Base-by-base conservation (phyloP, 192 early-diverging fungal genomes). In the Linnemannia zychae region DNA sequence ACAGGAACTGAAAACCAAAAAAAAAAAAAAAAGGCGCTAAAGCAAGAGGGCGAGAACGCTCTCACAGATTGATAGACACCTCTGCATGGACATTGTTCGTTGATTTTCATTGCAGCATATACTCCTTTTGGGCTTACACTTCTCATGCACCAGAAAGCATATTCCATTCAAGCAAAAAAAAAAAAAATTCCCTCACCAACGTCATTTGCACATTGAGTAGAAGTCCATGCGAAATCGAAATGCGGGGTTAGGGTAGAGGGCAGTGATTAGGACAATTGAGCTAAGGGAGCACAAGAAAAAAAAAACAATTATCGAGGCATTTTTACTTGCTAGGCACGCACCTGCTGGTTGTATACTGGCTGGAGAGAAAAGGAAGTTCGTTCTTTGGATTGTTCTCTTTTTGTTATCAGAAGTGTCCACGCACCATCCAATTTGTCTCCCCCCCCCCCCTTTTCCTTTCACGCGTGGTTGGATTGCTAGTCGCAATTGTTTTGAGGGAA, bases 321-420 rank as follows among this genome's bases (percentile, higher is more conserved):
- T 63, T 63, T 60, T 60, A 28, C 12, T 63, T 44, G 40, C 57
- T 63, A 63, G 57, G 57, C 57, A n/a, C n/a, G 57, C 13, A 63
- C 9, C 22, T 52, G 20, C 20, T 60, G 7, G 6, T 60, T 60
- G 48, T 47, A 47, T 47, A 47, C 12, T 47, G 46, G 52, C 52
- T 57, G 52, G 0, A n/a, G n/a, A n/a, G n/a, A n/a, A n/a, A n/a
- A n/a, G n/a, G n/a, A n/a, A n/a, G n/a, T n/a, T n/a, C n/a, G n/a
- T 44, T 44, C 40, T 44, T 44, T 22, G 22, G 57, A 24, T 60
- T 60, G 28, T n/a, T 60, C 9, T 60, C 24, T 28, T 60, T 60
- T 60, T 60, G 57, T 60, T 60, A 63, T 63, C 57, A 63, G 9
- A 44, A n/a, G n/a, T n/a, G n/a, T n/a, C n/a, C n/a, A n/a, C n/a